Evolutionary conservation across 768 basidiomycete species (phyloP).

Genomic region (Cubamyces sp.): DNA sequence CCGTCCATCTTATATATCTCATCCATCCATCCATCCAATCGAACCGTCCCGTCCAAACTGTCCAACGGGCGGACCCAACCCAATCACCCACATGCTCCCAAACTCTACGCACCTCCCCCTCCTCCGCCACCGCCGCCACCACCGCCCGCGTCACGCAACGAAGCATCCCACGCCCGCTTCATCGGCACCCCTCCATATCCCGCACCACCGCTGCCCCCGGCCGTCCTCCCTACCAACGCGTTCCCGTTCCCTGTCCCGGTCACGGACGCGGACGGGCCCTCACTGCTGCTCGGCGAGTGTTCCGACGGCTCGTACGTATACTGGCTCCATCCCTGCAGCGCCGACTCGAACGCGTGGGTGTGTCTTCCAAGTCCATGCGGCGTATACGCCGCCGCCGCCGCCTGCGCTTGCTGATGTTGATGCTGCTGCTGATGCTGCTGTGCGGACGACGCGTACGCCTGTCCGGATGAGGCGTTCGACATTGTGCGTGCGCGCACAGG

Average conservation of each 20-base stretch:
- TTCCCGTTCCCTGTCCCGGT: background rate
- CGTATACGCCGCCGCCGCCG: background rate
- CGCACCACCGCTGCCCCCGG: background rate
- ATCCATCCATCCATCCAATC: background rate
- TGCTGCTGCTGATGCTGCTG: background rate
- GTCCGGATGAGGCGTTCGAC: no score
- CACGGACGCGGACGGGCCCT: no score
- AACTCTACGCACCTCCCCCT: conserved; percentile 1
- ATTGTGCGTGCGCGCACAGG: no score
- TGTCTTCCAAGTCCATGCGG: conserved; percentile 4
- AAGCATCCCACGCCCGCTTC: conserved; percentile 19
- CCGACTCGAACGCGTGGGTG: conserved; percentile 14
- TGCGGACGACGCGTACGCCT: background rate
- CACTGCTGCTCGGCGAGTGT: background rate
- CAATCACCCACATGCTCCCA: background rate
- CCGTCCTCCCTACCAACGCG: background rate
- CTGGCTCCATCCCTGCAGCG: conserved; percentile 24
- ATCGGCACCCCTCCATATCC: conserved; percentile 7
- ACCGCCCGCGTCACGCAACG: conserved; percentile 17
- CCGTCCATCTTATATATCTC: no score
- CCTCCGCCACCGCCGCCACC: conserved; percentile 15
- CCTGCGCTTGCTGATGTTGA: background rate
- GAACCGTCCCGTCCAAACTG: background rate
- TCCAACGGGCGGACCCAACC: background rate
- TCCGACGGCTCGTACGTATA: conserved; percentile 4